Percentiles rank a stretch among this genome's conserved stretches.
These are phyloP conservation scores for Sclerotiophoma versabilis DNA, from an alignment of 2,329 filamentous ascomycete species.

Conservation along the genomic window DNA sequence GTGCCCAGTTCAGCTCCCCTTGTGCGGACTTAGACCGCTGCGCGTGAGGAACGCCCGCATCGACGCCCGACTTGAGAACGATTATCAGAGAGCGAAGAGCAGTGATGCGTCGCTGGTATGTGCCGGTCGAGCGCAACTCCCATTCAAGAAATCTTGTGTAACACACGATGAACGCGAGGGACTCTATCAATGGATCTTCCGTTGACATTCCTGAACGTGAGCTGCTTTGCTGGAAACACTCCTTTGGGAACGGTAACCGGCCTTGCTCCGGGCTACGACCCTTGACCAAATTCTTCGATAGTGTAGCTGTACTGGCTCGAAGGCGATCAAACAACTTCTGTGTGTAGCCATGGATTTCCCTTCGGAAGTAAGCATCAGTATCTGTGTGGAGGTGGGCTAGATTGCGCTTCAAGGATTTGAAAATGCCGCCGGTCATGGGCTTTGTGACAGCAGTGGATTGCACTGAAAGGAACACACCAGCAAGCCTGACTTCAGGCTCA, in stretches of 20 bases:
- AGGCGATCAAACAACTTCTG: slow-evolving; percentile 80
- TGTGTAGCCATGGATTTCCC: slow-evolving; percentile 77
- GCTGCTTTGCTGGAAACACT: slow-evolving; percentile 1
- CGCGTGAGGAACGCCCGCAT: slow-evolving; percentile 53
- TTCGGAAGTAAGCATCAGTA: slow-evolving; percentile 83
- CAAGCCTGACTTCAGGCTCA: slow-evolving; percentile 66
- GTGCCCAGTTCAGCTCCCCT: slow-evolving; percentile 59
- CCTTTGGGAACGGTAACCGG: slow-evolving; percentile 29
- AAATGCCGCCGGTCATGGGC: slow-evolving; percentile 69
- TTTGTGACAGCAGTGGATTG: slow-evolving; percentile 77
- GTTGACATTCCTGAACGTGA: background rate
- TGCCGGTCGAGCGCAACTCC: slow-evolving; percentile 80
- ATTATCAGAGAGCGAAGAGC: slow-evolving; percentile 74
- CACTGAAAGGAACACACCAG: slow-evolving; percentile 82
- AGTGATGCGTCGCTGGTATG: slow-evolving; percentile 88
- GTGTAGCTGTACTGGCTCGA: slow-evolving; percentile 43
- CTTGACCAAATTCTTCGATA: slow-evolving; percentile 32
- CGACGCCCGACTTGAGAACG: slow-evolving; percentile 74
- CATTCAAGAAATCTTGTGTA: slow-evolving; percentile 74
- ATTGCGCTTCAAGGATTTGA: slow-evolving; percentile 69
- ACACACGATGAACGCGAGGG: slow-evolving; percentile 75
- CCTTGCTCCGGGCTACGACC: background rate
- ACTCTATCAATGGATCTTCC: slow-evolving; percentile 50
- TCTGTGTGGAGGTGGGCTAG: slow-evolving; percentile 80
- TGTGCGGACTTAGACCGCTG: slow-evolving; percentile 57